Evolutionary conservation across 2,329 filamentous ascomycete genomes (phyloP), one percentile per base, ranked within the genome.

Genomic region (Cordyceps cateniannulata): DNA sequence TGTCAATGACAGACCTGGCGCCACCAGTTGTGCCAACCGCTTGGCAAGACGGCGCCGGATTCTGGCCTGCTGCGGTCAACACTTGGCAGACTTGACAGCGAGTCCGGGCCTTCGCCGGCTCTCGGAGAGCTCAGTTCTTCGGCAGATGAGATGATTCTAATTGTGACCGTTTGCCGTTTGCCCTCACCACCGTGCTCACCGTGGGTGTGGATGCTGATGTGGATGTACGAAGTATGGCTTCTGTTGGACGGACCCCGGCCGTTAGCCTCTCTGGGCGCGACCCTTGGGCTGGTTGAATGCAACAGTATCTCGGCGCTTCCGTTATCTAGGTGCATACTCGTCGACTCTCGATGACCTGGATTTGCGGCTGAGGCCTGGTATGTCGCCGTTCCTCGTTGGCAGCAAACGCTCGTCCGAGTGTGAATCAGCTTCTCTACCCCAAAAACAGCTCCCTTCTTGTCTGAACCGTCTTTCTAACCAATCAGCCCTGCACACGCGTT

Each of bases 171-270:
- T 35, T 35, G 32, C 10, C 32, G 7, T 9, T 40, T 42, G 32
- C 22, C 22, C 18, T 58, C 45, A 58, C 45, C 55, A 58, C 55
- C 55, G 55, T 32, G 18, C 55, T 58, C 55, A 50, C 55, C 55
- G 55, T 24, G 55, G 22, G 32, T 58, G 55, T 58, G 55, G 55
- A 58, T 58, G 54, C 45, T 18, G 20, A 16, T 27, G 54, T 49
- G 54, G 54, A 44, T 54, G 51, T 12, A n/a, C n/a, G n/a, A n/a
- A n/a, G n/a, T 35, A 32, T 32, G 25, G 38, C 38, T 2, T 16
- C 14, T n/a, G 14, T 58, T 29, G 55, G 20, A 58, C 32, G 32
- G 55, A n/a, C 14, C 27, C 55, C 12, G 22, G 24, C 22, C 22
- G 20, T 29, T 58, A 32, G 12, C 32, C 45, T 40, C 32, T 42